phyloP scores from a whole-genome alignment of 2,329 filamentous ascomycete species.

The Penicillium sp. region DNA sequence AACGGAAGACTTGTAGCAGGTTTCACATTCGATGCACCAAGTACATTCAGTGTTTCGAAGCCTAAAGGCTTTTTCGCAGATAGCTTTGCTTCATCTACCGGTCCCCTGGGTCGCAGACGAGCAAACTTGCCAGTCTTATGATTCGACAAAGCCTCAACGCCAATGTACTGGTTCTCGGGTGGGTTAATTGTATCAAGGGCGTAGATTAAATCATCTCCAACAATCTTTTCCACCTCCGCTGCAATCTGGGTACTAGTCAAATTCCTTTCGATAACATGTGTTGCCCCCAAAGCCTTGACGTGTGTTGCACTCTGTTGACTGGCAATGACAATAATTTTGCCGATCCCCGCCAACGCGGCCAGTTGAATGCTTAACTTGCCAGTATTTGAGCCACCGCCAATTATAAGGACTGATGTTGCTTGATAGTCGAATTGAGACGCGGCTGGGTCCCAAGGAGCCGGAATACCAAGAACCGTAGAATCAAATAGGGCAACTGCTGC shows the following conservation, averaged over 20 bases:
- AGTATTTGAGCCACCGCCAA: slow-evolving; percentile 31
- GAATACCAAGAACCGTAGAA: not conserved
- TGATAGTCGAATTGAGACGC: slow-evolving; percentile 14
- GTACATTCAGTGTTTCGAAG: slow-evolving; percentile 33
- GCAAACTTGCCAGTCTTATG: slow-evolving; percentile 41
- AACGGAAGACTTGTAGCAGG: slow-evolving; percentile 33
- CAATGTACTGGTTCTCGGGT: slow-evolving; percentile 31
- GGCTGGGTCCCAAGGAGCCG: slow-evolving; percentile 4
- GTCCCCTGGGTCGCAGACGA: slow-evolving; percentile 18
- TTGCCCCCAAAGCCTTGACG: slow-evolving; percentile 26
- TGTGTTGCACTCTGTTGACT: slow-evolving; percentile 31
- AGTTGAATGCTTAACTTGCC: slow-evolving; percentile 31
- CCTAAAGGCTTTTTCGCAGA: slow-evolving; percentile 37
- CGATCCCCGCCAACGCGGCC: slow-evolving; percentile 37
- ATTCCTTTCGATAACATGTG: not conserved
- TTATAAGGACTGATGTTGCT: slow-evolving; percentile 22
- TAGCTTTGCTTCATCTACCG: slow-evolving; percentile 31
- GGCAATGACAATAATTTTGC: slow-evolving; percentile 45
- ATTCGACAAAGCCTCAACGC: slow-evolving; percentile 36
- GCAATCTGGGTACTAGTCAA: not conserved
- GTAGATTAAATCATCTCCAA: slow-evolving; percentile 46
- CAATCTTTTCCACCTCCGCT: slow-evolving; percentile 36
- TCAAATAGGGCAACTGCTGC: slow-evolving; percentile 40
- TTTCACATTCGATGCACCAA: slow-evolving; percentile 30
- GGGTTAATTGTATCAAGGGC: slow-evolving; percentile 42